Conservation (phyloP, 371 early-diverging fungal genomes). For the Mucor piriformis region DNA sequence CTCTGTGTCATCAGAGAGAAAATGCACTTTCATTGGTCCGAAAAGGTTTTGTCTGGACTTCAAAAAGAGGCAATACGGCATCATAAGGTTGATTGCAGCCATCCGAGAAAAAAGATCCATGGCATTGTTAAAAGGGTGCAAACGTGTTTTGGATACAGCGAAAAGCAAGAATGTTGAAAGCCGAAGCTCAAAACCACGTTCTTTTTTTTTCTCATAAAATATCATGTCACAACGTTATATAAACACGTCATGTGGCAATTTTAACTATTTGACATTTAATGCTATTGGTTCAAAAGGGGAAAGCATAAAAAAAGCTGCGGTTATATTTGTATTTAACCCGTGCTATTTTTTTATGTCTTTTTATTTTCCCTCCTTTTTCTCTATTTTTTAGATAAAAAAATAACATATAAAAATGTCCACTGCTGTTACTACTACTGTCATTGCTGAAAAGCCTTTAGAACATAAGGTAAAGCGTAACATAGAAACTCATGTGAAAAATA, state of each 20-base stretch:
- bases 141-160: no score
- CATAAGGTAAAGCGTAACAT: constrained; percentile 9
- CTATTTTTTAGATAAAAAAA: not conserved
- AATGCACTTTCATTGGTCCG: no score
- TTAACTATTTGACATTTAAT: constrained; percentile 1
- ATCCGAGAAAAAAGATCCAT: no score
- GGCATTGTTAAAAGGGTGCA: no score
- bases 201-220: not conserved
- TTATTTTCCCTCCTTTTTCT: not conserved
- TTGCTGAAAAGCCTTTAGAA: constrained; percentile 5
- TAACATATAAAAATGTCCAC: constrained; percentile 1
- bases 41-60: no score
- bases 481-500: not conserved
- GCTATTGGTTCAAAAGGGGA: constrained; percentile 1
- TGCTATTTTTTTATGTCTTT: constrained; percentile 2
- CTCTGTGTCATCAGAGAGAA: no score
- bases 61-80: no score
- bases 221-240: not conserved
- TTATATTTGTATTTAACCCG: not conserved
- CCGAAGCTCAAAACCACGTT: no score
- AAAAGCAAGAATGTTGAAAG: no score
- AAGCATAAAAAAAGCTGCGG: constrained; percentile 3
- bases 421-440: not conserved
- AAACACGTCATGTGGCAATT: constrained; percentile 4
- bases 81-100: no score